Conservation (phyloP, 139 green algal species). For the Yamagishiella unicocca region DNA sequence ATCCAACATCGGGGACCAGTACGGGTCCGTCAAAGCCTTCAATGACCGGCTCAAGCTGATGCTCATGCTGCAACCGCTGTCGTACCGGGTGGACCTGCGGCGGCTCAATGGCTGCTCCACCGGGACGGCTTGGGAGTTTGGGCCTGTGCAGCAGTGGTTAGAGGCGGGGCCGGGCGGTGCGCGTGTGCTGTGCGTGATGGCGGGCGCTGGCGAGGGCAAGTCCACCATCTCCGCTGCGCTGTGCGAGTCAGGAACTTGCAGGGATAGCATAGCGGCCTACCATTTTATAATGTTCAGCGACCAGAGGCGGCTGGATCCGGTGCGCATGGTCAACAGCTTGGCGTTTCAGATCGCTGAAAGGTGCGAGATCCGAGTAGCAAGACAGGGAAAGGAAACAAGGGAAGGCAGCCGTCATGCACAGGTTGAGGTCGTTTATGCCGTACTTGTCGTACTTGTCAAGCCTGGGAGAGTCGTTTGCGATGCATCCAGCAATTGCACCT, state of each 20-base stretch:
- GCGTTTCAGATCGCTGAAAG: slow-evolving; percentile 48
- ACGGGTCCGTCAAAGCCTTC: slow-evolving; percentile 12
- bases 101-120: too few relatives aligned
- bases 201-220: slow-evolving; percentile 51
- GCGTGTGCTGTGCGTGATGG: slow-evolving; percentile 38
- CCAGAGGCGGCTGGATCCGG: slow-evolving; percentile 41
- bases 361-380: too few relatives aligned
- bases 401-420: too few relatives aligned
- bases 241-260: background rate
- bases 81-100: slow-evolving; percentile 39
- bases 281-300: slow-evolving; percentile 51
- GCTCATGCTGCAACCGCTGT: slow-evolving; percentile 47
- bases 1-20: background rate
- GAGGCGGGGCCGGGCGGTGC: background rate
- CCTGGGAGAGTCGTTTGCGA: too few relatives aligned
- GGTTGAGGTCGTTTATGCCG: too few relatives aligned
- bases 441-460: too few relatives aligned
- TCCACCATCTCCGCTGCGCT: slow-evolving; percentile 35
- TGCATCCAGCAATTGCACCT: too few relatives aligned
- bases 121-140: background rate
- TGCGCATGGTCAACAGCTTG: slow-evolving; percentile 43
- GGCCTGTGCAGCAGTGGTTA: background rate
- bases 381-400: too few relatives aligned
- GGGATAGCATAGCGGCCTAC: background rate
- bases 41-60: slow-evolving; percentile 26